These are phyloP conservation scores for Collybiopsis luxurians DNA, from an alignment of 768 basidiomycete genomes.

Conservation along the genomic window DNA sequence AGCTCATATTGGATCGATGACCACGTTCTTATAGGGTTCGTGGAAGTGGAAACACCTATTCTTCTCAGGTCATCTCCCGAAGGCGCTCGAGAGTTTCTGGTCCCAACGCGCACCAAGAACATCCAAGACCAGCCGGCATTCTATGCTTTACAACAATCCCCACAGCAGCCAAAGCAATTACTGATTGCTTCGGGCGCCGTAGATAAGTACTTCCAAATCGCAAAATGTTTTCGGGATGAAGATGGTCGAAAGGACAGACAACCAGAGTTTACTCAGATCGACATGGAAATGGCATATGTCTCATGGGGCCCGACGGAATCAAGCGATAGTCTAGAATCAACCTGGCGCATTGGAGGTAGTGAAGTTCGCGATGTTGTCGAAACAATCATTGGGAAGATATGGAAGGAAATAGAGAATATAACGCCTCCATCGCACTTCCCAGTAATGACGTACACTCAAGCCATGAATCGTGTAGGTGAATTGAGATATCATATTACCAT, in stretches of 20 bases:
- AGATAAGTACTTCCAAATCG: slow-evolving; percentile 89
- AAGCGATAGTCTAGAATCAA: slow-evolving; percentile 1
- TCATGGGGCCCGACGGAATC: slow-evolving; percentile 59
- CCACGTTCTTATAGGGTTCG: slow-evolving; percentile 58
- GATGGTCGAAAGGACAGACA: slow-evolving; percentile 94
- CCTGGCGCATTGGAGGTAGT: slow-evolving; percentile 83
- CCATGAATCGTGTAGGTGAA: slow-evolving; percentile 77
- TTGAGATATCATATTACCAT: slow-evolving; percentile 8
- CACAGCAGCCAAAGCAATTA: slow-evolving; percentile 95
- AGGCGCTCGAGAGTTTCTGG: slow-evolving; percentile 36
- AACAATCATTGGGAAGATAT: slow-evolving; percentile 68
- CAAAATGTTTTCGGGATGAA: slow-evolving; percentile 94
- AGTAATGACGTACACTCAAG: slow-evolving; percentile 87
- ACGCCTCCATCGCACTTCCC: slow-evolving; percentile 61
- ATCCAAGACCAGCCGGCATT: slow-evolving; percentile 38
- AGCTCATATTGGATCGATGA: slow-evolving; percentile 8
- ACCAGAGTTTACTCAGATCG: slow-evolving; percentile 96
- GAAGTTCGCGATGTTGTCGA: slow-evolving; percentile 84
- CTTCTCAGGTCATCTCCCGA: slow-evolving; percentile 40
- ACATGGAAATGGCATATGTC: slow-evolving; percentile 92
- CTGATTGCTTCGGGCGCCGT: slow-evolving; percentile 87
- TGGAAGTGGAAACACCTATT: slow-evolving; percentile 92
- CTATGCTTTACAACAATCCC: slow-evolving; percentile 92
- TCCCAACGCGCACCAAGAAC: slow-evolving; percentile 64
- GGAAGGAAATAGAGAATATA: slow-evolving; percentile 66